These are phyloP conservation scores for Volvox carteri DNA, from an alignment of 163 green algal species.

Conservation along the genomic window DNA sequence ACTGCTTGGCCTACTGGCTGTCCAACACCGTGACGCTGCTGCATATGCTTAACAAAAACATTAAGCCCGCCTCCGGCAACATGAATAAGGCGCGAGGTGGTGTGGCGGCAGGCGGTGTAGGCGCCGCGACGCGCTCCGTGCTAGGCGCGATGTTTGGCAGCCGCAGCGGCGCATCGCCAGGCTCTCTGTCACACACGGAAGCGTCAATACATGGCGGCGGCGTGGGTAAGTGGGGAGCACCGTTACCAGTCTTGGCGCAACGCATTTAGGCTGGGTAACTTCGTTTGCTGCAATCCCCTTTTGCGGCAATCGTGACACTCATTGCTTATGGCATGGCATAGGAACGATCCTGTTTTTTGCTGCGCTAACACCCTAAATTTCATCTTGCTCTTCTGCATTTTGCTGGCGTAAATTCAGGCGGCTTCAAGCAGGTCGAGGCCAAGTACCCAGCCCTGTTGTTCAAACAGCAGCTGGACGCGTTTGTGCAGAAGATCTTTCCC, in stretches of 20 bases:
- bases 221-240: constrained; percentile 69
- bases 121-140: constrained; percentile 59
- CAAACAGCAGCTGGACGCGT: constrained; percentile 97
- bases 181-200: constrained; percentile 68
- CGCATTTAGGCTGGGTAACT: too few species aligned
- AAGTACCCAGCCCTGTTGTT: constrained; percentile 99
- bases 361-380: too few species aligned
- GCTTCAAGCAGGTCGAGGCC: constrained; percentile 87
- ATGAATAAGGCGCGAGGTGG: constrained; percentile 22
- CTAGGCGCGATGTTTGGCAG: constrained; percentile 71
- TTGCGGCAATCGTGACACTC: too few species aligned
- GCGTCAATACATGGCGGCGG: constrained; percentile 91
- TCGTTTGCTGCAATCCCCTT: too few species aligned
- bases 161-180: constrained; percentile 42
- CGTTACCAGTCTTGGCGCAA: too few species aligned
- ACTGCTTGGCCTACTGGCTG: constrained; percentile 91
- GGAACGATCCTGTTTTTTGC: too few species aligned
- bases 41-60: constrained; percentile 96
- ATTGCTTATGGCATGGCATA: too few species aligned
- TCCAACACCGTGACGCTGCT: constrained; percentile 97
- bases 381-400: too few species aligned
- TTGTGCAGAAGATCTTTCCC: constrained; percentile 97
- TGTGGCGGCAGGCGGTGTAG: neutral
- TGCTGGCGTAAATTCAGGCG: too few species aligned
- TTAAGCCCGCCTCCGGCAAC: constrained; percentile 89